Base-by-base conservation (phyloP, 108 stramenopile genomes). In the Cylindrotheca closterium region DNA sequence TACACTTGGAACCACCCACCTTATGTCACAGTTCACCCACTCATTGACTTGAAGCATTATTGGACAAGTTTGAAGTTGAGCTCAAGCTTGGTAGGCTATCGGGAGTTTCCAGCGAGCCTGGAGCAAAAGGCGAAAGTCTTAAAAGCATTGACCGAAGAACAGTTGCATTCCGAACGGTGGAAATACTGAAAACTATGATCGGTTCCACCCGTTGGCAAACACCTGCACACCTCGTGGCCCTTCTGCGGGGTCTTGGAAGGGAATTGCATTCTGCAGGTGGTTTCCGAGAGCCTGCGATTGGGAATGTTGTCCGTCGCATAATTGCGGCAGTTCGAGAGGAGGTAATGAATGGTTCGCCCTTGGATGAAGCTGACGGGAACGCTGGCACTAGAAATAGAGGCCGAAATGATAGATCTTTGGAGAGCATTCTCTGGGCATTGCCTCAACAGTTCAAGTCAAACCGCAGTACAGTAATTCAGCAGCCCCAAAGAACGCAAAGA, bases 361-460 rank as follows among this genome's bases (percentile, higher is more conserved):
- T 15, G 10, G 37, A 42, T 42, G 15, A 15, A 10, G 10, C 7
- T 7, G 37, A 42, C 15, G 37, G 37, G 15, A 42, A 7, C 10
- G 45, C 46, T 59, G 27, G 76, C 37, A 42, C 37, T 42, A 42
- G 15, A 42, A 7, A 4, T 25, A 45, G 61, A 47, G 42, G 29
- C 2, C 37, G n/a, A 30, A 42, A 68, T 47, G 75, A 76, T 77
- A 55, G 70, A 64, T 78, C 83, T 4, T 65, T 92, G 58, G 65
- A 86, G n/a, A 85, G 82, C 51, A 88, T 93, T 80, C 69, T 93
- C n/a, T 93, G 92, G 92, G 84, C 88, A 3, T 74, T 89, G 65
- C 92, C 92, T 15, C 86, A 86, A 55, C 86, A 88, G 46, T 72
- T 86, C 10, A 73, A 65, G 24, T 57, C 66, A 30, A 51, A 48